Evolutionary conservation across 345 rosid genomes (phyloP).

Genomic region (Eucalyptus guilfoylei): DNA sequence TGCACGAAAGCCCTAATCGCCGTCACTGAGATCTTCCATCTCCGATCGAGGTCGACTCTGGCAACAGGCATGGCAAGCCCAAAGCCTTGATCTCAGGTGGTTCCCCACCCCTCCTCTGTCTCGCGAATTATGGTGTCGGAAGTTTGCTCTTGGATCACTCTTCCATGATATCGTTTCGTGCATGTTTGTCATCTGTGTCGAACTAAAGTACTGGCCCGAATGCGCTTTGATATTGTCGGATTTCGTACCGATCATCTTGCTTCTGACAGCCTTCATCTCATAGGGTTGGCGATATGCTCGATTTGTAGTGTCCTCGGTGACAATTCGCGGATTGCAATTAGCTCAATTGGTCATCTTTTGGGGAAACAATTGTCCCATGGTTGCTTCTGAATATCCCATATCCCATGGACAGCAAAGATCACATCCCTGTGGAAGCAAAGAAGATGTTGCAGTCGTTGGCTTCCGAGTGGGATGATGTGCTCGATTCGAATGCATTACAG

Average conservation of each 20-base stretch:
- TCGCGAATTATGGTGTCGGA: not conserved
- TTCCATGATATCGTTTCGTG: not conserved
- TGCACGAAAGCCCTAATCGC: not conserved
- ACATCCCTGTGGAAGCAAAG: conserved; percentile 48
- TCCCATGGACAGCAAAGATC: not conserved
- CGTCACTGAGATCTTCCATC: not conserved
- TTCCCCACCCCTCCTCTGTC: not conserved
- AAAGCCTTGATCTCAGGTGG: not conserved
- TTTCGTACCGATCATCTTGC: not conserved
- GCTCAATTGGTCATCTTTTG: not conserved
- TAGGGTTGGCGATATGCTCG: not conserved
- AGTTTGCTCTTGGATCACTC: not conserved
- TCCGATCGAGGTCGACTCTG: not conserved
- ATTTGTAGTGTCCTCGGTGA: not conserved
- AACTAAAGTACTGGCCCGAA: not conserved
- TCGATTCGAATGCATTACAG: conserved; percentile 46
- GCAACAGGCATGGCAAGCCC: too few species aligned
- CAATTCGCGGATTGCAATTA: not conserved
- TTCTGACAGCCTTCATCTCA: not conserved
- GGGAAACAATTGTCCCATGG: conserved; percentile 2
- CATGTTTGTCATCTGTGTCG: not conserved
- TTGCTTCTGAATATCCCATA: conserved; percentile 7
- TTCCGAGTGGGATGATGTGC: conserved; percentile 65
- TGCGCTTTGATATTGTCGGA: not conserved
- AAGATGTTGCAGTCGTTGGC: conserved; percentile 47